Evolutionary conservation across 2,329 filamentous ascomycete genomes (phyloP).

Genomic region (Sordariomycetes sp.): DNA sequence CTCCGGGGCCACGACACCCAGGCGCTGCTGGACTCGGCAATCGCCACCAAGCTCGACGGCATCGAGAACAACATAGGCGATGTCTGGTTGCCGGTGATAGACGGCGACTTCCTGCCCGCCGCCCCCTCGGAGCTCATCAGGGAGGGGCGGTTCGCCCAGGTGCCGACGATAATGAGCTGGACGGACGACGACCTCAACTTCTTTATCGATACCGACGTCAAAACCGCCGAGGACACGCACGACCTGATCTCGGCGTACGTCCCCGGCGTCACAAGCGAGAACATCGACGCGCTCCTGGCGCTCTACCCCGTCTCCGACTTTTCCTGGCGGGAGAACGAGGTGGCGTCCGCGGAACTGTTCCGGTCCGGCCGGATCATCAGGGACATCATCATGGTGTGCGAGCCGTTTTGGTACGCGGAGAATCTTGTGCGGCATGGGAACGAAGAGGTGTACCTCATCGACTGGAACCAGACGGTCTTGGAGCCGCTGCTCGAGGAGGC

Average conservation of each 20-base stretch:
- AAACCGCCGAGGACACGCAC: constrained; percentile 24
- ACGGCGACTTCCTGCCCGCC: constrained; percentile 27
- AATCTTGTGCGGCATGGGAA: constrained; percentile 24
- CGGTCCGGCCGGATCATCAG: constrained; percentile 36
- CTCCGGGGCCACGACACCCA: constrained; percentile 30
- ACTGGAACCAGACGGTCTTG: constrained; percentile 44
- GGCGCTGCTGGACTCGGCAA: constrained; percentile 29
- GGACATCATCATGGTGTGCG: constrained; percentile 40
- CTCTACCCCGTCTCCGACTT: constrained; percentile 42
- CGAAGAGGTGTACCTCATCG: constrained; percentile 32
- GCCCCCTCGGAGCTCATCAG: constrained; percentile 40
- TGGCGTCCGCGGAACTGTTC: constrained; percentile 35
- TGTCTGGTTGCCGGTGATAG: constrained; percentile 35
- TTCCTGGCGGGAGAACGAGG: constrained; percentile 19
- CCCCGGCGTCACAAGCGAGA: constrained; percentile 19
- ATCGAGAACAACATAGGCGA: constrained; percentile 37
- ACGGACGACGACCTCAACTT: constrained; percentile 30
- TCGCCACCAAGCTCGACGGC: constrained; percentile 27
- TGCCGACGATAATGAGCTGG: constrained; percentile 52
- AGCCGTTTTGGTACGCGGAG: constrained; percentile 29
- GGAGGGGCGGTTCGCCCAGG: constrained; percentile 47
- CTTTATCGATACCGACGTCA: constrained; percentile 27
- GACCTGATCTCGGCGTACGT: constrained; percentile 27
- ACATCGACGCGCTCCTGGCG: constrained; percentile 27
- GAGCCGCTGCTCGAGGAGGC: constrained; percentile 25